These are phyloP conservation scores for Puya raimondii DNA, from an alignment of 176 grass and related monocot species.

Conservation along the genomic window DNA sequence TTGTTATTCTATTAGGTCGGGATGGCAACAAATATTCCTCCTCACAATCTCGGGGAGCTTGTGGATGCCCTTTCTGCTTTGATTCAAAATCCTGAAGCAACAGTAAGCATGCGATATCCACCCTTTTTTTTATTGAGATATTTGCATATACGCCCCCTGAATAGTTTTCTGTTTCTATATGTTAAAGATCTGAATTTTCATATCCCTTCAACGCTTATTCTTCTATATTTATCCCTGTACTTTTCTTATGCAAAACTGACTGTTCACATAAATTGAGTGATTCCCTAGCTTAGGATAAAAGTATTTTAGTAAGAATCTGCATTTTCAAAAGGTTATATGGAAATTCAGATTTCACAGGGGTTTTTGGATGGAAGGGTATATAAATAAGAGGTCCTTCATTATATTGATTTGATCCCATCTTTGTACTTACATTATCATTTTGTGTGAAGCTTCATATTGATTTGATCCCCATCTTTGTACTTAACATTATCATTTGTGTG, in stretches of 20 bases:
- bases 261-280: too few species aligned
- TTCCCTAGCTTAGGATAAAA: too few species aligned
- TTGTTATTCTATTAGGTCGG: conserved; percentile 55
- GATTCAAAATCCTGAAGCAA: conserved; percentile 83
- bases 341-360: too few species aligned
- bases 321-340: too few species aligned
- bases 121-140: not conserved
- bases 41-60: conserved; percentile 92
- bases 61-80: conserved; percentile 82
- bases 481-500: not conserved
- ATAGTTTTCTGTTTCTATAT: too few species aligned
- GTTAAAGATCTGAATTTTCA: too few species aligned
- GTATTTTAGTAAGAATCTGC: too few species aligned
- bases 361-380: not conserved
- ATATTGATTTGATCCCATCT: too few species aligned
- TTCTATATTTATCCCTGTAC: too few species aligned
- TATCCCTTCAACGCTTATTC: too few species aligned
- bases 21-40: conserved; percentile 99
- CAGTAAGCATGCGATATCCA: conserved; percentile 36
- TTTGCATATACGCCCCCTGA: not conserved
- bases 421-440: not conserved
- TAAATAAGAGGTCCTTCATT: not conserved
- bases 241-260: too few species aligned
- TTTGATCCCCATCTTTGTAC: too few species aligned
- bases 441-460: conserved; percentile 40